Percentiles rank a stretch among this genome's conserved stretches.
These are phyloP conservation scores for Heterobasidion occidentale DNA, from an alignment of 1,284 basidiomycete genomes.

Conservation along the genomic window DNA sequence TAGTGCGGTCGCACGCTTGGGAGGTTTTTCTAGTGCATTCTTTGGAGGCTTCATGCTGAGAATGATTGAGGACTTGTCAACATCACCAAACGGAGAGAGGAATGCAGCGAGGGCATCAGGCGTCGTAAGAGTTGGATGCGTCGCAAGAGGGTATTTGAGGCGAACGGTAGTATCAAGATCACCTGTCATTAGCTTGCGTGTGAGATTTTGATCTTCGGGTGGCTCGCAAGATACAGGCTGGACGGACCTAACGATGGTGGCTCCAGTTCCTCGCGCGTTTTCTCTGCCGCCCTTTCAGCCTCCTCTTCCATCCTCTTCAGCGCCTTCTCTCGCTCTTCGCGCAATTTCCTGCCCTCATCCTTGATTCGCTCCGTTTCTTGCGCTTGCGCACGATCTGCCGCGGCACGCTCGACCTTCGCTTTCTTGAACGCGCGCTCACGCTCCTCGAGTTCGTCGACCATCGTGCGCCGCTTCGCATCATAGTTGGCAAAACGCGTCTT, in stretches of 20 bases:
- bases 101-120: constrained; percentile 40
- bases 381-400: constrained; percentile 46
- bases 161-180: constrained; percentile 66
- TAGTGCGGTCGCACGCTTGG: constrained; percentile 60
- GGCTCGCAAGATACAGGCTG: constrained; percentile 3
- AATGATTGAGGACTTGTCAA: constrained; percentile 57
- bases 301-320: constrained; percentile 36
- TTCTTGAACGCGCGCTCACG: constrained; percentile 79
- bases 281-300: constrained; percentile 30
- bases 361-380: constrained; percentile 71
- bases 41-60: constrained; percentile 55
- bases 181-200: constrained; percentile 26
- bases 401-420: constrained; percentile 51
- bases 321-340: constrained; percentile 60
- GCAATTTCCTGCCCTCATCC: constrained; percentile 65
- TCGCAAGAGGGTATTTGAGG: constrained; percentile 54
- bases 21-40: constrained; percentile 41
- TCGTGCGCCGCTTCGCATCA: constrained; percentile 71
- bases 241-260: constrained; percentile 45
- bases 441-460: constrained; percentile 81
- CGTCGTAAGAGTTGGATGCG: constrained; percentile 48
- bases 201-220: constrained; percentile 1
- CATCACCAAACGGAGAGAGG: constrained; percentile 51
- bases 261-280: constrained; percentile 27
- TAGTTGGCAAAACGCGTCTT: constrained; percentile 69